Evolutionary conservation across 148 eudicot genomes (phyloP).

Genomic region (Camellia lanceoleosa): DNA sequence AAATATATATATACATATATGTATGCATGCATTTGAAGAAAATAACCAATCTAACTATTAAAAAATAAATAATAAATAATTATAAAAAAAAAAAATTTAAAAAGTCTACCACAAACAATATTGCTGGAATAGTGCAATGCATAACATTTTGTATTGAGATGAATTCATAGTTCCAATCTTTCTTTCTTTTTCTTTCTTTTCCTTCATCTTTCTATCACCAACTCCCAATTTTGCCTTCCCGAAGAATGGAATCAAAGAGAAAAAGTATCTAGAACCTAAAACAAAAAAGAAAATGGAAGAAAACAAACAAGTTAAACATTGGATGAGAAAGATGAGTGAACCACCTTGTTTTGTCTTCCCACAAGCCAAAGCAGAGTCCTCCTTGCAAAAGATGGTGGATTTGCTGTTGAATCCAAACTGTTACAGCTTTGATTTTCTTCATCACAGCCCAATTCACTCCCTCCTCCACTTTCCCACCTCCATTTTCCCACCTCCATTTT

Average conservation of each 20-base stretch:
- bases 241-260: not conserved
- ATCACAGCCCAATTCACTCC: conserved; percentile 37
- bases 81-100: not conserved
- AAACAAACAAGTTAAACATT: conserved; percentile 29
- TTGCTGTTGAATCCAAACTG: conserved; percentile 53
- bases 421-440: conserved; percentile 59
- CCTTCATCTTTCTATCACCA: not conserved
- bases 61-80: not conserved
- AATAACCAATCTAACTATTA: not conserved
- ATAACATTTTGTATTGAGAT: not conserved
- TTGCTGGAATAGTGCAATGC: not conserved
- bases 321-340: conserved; percentile 53
- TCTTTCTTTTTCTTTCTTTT: not conserved
- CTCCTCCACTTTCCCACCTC: conserved; percentile 40
- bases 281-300: not conserved
- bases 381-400: conserved; percentile 50
- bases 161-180: not conserved
- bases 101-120: not conserved
- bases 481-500: conserved; percentile 40
- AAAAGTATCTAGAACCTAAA: conserved; percentile 4
- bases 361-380: conserved; percentile 74
- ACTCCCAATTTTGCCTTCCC: not conserved
- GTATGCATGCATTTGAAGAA: too few relatives aligned
- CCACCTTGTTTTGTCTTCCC: conserved; percentile 71
- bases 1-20: too few relatives aligned